Conservation (phyloP, 1,139 yeast species). For the Diutina siamensis region DNA sequence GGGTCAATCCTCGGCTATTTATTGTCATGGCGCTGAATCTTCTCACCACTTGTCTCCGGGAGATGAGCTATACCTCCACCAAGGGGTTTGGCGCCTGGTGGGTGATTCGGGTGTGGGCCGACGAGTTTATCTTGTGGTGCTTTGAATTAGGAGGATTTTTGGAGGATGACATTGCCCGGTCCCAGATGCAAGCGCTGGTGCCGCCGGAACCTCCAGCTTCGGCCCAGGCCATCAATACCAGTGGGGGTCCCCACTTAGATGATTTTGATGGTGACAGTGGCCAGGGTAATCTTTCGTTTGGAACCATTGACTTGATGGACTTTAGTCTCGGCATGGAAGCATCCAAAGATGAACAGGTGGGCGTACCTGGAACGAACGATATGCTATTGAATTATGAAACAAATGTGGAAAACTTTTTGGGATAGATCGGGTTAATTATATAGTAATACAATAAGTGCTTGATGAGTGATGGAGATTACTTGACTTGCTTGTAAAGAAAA, state of each 20-base stretch:
- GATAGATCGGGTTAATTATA: not conserved
- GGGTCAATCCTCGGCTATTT: constrained; percentile 45
- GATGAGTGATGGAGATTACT: not conserved
- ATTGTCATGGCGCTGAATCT: constrained; percentile 43
- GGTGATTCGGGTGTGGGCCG: constrained; percentile 68
- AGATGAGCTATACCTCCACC: constrained; percentile 33
- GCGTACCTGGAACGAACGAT: not conserved
- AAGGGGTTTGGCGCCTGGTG: constrained; percentile 68
- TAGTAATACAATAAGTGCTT: not conserved
- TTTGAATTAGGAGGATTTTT: constrained; percentile 62
- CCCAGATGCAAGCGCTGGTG: not conserved
- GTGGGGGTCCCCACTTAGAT: not conserved
- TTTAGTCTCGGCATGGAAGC: not conserved
- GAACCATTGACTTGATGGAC: constrained; percentile 4
- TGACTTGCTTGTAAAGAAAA: no score
- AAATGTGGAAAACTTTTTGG: constrained; percentile 2
- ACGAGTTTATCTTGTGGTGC: constrained; percentile 47
- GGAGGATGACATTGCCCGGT: constrained; percentile 15
- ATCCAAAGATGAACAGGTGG: not conserved
- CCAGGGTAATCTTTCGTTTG: not conserved
- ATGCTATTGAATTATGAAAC: constrained; percentile 3
- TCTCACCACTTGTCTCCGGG: constrained; percentile 54
- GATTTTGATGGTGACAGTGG: not conserved
- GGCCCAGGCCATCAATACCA: not conserved
- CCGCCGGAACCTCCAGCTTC: not conserved